These are phyloP conservation scores for Arctium lappa DNA, from an alignment of 129 eudicot genomes.

Conservation along the genomic window DNA sequence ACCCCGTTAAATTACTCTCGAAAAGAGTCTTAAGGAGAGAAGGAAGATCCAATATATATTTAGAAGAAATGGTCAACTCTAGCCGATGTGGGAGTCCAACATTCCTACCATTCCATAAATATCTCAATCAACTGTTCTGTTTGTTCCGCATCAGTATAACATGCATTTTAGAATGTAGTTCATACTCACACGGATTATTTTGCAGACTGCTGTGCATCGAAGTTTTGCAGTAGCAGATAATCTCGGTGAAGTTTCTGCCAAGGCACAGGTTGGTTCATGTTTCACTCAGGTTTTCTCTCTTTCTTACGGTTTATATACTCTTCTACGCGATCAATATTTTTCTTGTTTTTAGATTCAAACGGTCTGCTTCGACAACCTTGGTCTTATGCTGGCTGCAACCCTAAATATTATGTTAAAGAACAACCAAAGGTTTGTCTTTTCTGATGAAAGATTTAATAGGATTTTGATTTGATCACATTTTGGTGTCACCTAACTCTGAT, in stretches of 20 bases:
- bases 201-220: slow-evolving; percentile 87
- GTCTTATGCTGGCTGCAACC: slow-evolving; percentile 85
- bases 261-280: slow-evolving; percentile 62
- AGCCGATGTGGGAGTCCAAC: too few species aligned
- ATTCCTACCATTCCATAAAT: too few species aligned
- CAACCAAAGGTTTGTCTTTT: slow-evolving; percentile 61
- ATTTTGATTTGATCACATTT: not conserved
- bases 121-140: too few species aligned
- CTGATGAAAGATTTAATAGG: not conserved
- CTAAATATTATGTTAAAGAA: slow-evolving; percentile 58
- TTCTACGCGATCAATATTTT: not conserved
- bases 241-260: slow-evolving; percentile 97
- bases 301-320: not conserved
- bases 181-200: not conserved
- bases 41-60: not conserved
- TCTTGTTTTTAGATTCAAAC: slow-evolving; percentile 72
- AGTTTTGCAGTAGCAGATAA: slow-evolving; percentile 94
- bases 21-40: not conserved
- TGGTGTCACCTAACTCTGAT: slow-evolving; percentile 24
- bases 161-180: not conserved
- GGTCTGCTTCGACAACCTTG: slow-evolving; percentile 92
- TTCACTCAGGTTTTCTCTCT: not conserved
- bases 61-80: too few species aligned
- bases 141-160: too few species aligned
- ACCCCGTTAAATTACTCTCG: not conserved